Evolutionary conservation across 192 early-diverging fungal species (phyloP).

Genomic region (Linnemannia hyalina): DNA sequence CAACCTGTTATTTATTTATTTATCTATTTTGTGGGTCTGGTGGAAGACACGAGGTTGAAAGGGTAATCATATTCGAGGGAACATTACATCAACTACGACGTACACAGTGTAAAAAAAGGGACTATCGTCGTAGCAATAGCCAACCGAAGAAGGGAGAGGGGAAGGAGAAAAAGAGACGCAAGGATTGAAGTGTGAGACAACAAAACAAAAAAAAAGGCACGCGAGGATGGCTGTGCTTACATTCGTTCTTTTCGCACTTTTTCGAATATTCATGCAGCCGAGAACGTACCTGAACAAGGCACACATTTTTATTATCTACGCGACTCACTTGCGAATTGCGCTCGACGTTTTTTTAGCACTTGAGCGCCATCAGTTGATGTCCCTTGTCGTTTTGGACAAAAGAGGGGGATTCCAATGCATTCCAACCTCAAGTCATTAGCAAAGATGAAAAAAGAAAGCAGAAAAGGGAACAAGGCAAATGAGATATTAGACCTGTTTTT

Average conservation of each 20-base stretch:
- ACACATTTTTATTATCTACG: not conserved
- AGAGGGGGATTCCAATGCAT: conserved; percentile 21
- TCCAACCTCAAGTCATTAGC: conserved; percentile 14
- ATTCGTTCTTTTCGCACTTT: not conserved
- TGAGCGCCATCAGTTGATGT: not conserved
- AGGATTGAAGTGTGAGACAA: not conserved
- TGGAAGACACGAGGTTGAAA: not conserved
- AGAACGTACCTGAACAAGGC: not conserved
- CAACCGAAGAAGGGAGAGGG: not conserved
- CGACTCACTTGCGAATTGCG: not conserved
- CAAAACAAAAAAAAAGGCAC: not conserved
- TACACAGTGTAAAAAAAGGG: not conserved
- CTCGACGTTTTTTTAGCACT: no score
- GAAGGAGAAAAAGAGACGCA: not conserved
- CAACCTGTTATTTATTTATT: no score
- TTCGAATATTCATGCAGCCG: conserved; percentile 1
- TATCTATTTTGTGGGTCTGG: not conserved
- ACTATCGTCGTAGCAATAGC: not conserved
- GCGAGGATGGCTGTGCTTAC: conserved; percentile 7
- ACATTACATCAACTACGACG: not conserved
- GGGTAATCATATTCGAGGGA: not conserved
- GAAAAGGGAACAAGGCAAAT: not conserved
- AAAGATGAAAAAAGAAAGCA: not conserved
- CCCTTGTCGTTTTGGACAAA: not conserved
- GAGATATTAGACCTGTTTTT: no score